Percentiles rank a stretch among this genome's conserved stretches.
Conservation (phyloP, 495 filamentous ascomycete species). For the Clavariopsis aquatica region DNA sequence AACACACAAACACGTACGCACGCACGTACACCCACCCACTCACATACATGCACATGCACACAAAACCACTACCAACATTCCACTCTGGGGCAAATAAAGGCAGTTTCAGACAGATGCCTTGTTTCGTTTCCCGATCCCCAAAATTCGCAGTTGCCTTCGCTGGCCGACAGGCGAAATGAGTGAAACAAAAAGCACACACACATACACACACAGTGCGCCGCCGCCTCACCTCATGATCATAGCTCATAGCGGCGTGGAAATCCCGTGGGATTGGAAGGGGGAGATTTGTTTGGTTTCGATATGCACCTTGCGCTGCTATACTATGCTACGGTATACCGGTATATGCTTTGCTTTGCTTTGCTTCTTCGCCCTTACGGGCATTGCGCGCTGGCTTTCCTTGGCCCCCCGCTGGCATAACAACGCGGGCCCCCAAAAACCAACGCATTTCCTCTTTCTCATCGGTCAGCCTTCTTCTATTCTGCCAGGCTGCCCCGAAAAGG, state of each 20-base stretch:
- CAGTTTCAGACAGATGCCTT: not conserved
- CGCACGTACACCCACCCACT: no score
- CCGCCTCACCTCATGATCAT: not conserved
- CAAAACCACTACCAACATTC: no score
- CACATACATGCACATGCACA: no score
- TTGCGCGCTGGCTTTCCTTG: not conserved
- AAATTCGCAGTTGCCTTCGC: conserved; percentile 7
- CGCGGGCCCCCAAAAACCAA: not conserved
- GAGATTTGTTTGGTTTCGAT: conserved; percentile 14
- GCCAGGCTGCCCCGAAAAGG: not conserved
- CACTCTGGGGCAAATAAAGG: no score
- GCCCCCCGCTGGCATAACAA: not conserved
- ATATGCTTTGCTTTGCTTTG: not conserved
- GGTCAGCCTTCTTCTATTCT: not conserved
- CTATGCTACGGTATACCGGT: no score
- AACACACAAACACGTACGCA: no score
- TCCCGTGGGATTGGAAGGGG: not conserved
- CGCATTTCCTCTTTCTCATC: not conserved
- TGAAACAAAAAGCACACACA: not conserved
- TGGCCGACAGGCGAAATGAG: not conserved
- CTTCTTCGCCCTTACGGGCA: not conserved
- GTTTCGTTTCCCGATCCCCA: conserved; percentile 6
- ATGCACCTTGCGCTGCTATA: no score
- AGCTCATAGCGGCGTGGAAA: not conserved
- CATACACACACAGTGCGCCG: not conserved